phyloP scores from a whole-genome alignment of 495 filamentous ascomycete genomes.

The Aspergillus avenaceus region DNA sequence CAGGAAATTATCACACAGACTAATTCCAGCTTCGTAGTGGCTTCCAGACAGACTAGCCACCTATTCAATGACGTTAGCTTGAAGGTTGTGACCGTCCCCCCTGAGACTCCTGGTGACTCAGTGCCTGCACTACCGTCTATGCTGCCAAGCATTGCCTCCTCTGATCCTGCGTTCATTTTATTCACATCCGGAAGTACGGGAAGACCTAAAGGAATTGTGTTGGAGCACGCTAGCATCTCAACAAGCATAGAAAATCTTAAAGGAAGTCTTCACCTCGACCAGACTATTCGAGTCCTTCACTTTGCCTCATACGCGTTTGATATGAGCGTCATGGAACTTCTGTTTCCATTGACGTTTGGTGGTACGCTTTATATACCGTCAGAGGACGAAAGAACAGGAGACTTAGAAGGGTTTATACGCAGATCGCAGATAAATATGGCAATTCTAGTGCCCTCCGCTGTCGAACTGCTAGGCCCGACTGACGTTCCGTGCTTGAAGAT shows the following conservation, averaged over 20 bases:
- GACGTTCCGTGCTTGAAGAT: slow-evolving; percentile 15
- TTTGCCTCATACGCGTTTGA: slow-evolving; percentile 60
- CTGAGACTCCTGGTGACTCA: too few relatives aligned
- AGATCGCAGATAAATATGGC: slow-evolving; percentile 17
- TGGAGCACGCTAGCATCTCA: slow-evolving; percentile 31
- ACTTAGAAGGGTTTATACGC: slow-evolving; percentile 20
- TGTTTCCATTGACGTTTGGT: slow-evolving; percentile 43
- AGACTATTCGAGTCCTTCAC: slow-evolving; percentile 44
- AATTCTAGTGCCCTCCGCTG: slow-evolving; percentile 33
- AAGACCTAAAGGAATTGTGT: slow-evolving; percentile 38
- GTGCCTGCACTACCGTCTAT: too few relatives aligned
- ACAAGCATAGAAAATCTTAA: slow-evolving; percentile 8
- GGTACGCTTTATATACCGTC: slow-evolving; percentile 34
- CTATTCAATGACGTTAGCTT: neutral
- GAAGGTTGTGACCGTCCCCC: neutral
- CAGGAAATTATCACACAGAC: neutral
- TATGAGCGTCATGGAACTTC: slow-evolving; percentile 48
- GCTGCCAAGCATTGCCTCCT: too few relatives aligned
- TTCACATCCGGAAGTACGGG: slow-evolving; percentile 41
- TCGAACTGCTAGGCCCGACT: slow-evolving; percentile 20
- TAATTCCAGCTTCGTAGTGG: neutral
- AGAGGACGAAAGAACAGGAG: slow-evolving; percentile 25
- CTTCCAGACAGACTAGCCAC: neutral
- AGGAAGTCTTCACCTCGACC: neutral
- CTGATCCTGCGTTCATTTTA: slow-evolving; percentile 14